Percentiles rank a stretch among this genome's conserved stretches.
These are phyloP conservation scores for Arachis stenosperma DNA, from an alignment of 306 rosid species.

Conservation along the genomic window DNA sequence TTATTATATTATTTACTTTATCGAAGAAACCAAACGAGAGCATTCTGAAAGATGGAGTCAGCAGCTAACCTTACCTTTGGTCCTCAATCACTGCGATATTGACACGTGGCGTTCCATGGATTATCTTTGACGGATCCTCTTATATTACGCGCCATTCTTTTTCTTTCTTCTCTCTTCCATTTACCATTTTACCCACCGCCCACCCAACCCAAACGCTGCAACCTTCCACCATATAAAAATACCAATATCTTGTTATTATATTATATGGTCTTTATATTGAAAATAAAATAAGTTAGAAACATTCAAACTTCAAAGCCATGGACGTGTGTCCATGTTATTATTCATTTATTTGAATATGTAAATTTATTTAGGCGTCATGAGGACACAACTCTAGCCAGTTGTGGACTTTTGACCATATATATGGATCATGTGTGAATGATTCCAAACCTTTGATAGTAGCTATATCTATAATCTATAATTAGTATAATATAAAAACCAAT, in stretches of 20 bases:
- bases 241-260: background rate
- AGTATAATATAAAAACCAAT: no score
- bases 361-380: background rate
- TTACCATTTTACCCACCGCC: background rate
- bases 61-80: constrained; percentile 34
- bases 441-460: background rate
- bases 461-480: background rate
- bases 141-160: constrained; percentile 34
- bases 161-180: background rate
- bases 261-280: no score
- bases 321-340: background rate
- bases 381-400: background rate
- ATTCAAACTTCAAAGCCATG: background rate
- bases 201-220: background rate
- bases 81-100: constrained; percentile 22
- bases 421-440: background rate
- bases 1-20: background rate
- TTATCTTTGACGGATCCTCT: constrained; percentile 43
- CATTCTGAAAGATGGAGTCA: constrained; percentile 17
- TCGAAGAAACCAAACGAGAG: constrained; percentile 14
- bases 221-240: background rate
- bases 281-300: background rate
- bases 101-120: constrained; percentile 55
- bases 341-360: background rate
- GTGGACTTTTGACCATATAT: background rate